Evolutionary conservation across 192 early-diverging fungal species (phyloP).

Genomic region (Phlyctochytrium bullatum): DNA sequence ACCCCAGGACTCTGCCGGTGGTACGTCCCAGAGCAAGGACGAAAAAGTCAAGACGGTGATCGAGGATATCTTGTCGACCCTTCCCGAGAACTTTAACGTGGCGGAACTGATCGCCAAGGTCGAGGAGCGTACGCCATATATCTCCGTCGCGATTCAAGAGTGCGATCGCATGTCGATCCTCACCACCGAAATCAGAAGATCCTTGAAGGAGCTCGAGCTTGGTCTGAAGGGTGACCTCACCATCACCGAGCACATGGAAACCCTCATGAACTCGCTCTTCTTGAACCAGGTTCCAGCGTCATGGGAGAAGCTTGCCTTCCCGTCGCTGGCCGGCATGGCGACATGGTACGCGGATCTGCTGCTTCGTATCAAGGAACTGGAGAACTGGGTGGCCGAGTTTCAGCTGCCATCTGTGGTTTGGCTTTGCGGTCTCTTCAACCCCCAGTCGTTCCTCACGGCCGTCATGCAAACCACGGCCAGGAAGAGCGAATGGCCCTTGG

Average conservation of each 20-base stretch:
- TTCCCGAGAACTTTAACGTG: constrained; percentile 63
- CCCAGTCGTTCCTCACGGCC: constrained; percentile 68
- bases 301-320: constrained; percentile 65
- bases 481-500: constrained; percentile 66
- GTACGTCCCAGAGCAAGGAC: constrained; percentile 56
- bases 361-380: constrained; percentile 62
- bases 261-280: constrained; percentile 59
- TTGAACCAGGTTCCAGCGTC: constrained; percentile 56
- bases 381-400: constrained; percentile 65
- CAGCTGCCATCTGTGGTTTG: constrained; percentile 60
- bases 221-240: constrained; percentile 65
- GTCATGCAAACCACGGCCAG: constrained; percentile 70
- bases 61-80: constrained; percentile 56
- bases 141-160: constrained; percentile 65
- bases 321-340: constrained; percentile 54
- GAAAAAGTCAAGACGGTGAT: constrained; percentile 59
- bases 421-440: constrained; percentile 63
- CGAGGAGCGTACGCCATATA: constrained; percentile 66
- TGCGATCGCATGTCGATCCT: constrained; percentile 64
- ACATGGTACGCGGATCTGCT: constrained; percentile 63
- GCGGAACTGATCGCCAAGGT: constrained; percentile 59
- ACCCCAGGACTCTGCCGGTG: constrained; percentile 56
- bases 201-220: constrained; percentile 61
- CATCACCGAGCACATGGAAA: constrained; percentile 65
- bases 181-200: constrained; percentile 57